These are phyloP conservation scores for Papilionanthe hybrid DNA, from an alignment of 116 monocot species.

Conservation along the genomic window DNA sequence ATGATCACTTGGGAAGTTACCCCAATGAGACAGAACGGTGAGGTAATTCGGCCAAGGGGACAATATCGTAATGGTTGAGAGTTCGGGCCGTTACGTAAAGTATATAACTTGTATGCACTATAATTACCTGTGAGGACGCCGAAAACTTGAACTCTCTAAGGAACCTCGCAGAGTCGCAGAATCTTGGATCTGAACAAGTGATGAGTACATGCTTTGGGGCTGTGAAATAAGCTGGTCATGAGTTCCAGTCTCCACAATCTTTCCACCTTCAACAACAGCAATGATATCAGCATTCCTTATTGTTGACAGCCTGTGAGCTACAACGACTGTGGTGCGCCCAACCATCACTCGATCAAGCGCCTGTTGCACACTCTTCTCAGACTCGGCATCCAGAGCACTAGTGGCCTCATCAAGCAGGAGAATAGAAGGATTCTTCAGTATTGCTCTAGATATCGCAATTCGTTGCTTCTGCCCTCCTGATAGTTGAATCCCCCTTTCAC, in stretches of 20 bases:
- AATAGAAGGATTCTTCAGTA: constrained; percentile 59
- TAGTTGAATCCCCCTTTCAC: constrained; percentile 61
- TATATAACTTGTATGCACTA: background rate
- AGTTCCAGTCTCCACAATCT: constrained; percentile 57
- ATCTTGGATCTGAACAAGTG: constrained; percentile 48
- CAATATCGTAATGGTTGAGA: too few relatives aligned
- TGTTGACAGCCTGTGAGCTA: constrained; percentile 61
- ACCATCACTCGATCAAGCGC: constrained; percentile 57
- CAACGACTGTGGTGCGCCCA: constrained; percentile 52
- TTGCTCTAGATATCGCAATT: constrained; percentile 59
- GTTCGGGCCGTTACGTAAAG: too few relatives aligned
- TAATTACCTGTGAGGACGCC: constrained; percentile 29
- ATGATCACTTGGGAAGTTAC: too few relatives aligned
- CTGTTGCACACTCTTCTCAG: constrained; percentile 58
- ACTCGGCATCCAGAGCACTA: constrained; percentile 61
- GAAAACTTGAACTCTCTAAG: constrained; percentile 20
- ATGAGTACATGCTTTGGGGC: constrained; percentile 31
- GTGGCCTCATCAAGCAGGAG: constrained; percentile 74
- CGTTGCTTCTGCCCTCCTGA: constrained; percentile 74
- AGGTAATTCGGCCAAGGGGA: too few relatives aligned
- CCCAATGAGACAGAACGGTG: too few relatives aligned
- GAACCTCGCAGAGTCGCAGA: constrained; percentile 21
- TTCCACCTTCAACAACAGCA: constrained; percentile 49
- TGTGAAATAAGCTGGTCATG: constrained; percentile 58
- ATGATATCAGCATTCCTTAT: constrained; percentile 61